phyloP scores from a whole-genome alignment of 2,329 filamentous ascomycete genomes.

The Colletotrichum karsti region DNA sequence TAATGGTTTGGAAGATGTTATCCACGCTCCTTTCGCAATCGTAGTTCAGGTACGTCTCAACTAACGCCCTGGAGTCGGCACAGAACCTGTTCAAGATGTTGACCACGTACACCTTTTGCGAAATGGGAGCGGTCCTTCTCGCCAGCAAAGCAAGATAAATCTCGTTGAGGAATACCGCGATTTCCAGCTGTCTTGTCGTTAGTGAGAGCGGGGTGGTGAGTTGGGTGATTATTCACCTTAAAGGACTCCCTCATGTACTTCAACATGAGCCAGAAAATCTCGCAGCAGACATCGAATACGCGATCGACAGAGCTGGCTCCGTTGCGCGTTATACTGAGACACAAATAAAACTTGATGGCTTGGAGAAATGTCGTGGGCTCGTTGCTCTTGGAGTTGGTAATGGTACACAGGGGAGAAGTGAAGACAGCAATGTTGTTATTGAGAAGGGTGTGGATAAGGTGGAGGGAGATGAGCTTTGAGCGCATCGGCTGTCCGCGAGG shows the following conservation, averaged over 20 bases:
- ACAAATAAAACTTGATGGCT: constrained; percentile 96
- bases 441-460: constrained; percentile 93
- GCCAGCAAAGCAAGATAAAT: constrained; percentile 94
- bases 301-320: constrained; percentile 91
- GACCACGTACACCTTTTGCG: constrained; percentile 94
- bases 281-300: constrained; percentile 94
- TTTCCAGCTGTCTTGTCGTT: constrained; percentile 75
- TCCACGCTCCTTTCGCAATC: constrained; percentile 96
- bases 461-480: constrained; percentile 93
- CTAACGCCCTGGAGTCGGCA: constrained; percentile 85
- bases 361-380: constrained; percentile 91
- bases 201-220: constrained; percentile 29
- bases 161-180: constrained; percentile 97
- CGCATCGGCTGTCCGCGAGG: constrained; percentile 95
- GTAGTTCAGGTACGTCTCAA: constrained; percentile 97
- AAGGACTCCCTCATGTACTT: constrained; percentile 93
- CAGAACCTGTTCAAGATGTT: constrained; percentile 85
- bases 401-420: constrained; percentile 89
- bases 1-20: constrained; percentile 95
- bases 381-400: constrained; percentile 88
- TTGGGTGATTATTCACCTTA: constrained; percentile 67
- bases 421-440: constrained; percentile 95
- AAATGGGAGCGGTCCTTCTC: constrained; percentile 83
- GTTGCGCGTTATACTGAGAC: constrained; percentile 92
- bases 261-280: constrained; percentile 98